Conservation (phyloP, 495 filamentous ascomycete species). For the Apiosordaria backusii region DNA sequence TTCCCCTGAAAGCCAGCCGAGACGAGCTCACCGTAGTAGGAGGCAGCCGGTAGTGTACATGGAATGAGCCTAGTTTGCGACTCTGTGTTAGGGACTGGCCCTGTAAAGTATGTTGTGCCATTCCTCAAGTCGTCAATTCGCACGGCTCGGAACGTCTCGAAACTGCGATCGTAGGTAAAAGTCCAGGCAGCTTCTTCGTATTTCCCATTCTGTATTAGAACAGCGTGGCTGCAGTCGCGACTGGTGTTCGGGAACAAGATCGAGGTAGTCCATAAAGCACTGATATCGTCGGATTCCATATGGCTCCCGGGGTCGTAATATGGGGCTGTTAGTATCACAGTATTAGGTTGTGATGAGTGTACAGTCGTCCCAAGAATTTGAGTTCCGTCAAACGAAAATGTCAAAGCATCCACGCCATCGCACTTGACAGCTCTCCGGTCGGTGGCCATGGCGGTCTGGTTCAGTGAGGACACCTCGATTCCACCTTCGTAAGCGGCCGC, state of each 20-base stretch:
- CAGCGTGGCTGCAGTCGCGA: slow-evolving; percentile 71
- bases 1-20: slow-evolving; percentile 71
- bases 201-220: slow-evolving; percentile 63
- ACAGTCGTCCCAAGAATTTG: slow-evolving; percentile 80
- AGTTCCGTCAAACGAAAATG: slow-evolving; percentile 79
- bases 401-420: slow-evolving; percentile 68
- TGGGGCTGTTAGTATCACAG: slow-evolving; percentile 76
- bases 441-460: slow-evolving; percentile 56
- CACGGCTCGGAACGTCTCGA: slow-evolving; percentile 74
- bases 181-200: slow-evolving; percentile 74
- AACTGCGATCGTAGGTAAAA: slow-evolving; percentile 72
- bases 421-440: slow-evolving; percentile 79
- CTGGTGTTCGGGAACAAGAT: slow-evolving; percentile 80
- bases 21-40: slow-evolving; percentile 65
- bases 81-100: slow-evolving; percentile 50
- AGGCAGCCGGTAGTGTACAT: slow-evolving; percentile 65
- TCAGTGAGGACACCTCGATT: slow-evolving; percentile 79
- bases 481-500: slow-evolving; percentile 83
- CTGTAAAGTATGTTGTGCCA: slow-evolving; percentile 79
- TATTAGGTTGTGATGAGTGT: slow-evolving; percentile 58
- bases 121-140: slow-evolving; percentile 69
- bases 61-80: slow-evolving; percentile 53
- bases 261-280: slow-evolving; percentile 82
- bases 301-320: slow-evolving; percentile 63
- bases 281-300: slow-evolving; percentile 62